Conservation (phyloP, 2,329 filamentous ascomycete genomes). For the Fusarium pseudonygamai region DNA sequence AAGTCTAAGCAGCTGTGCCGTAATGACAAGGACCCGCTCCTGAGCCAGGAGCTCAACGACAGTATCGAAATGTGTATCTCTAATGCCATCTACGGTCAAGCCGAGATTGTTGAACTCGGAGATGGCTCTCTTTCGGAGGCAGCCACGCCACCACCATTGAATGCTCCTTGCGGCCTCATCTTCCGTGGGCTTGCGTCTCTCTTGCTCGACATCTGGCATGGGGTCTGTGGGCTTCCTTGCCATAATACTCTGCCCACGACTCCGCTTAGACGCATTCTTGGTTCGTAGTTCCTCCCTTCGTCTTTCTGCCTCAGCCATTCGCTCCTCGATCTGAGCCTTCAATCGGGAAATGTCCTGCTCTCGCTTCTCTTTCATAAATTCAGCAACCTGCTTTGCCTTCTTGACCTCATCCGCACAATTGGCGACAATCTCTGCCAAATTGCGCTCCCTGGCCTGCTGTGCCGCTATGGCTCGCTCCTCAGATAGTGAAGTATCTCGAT, state of each 20-base stretch:
- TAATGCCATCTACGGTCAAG: slow-evolving; percentile 75
- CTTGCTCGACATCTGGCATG: slow-evolving; percentile 62
- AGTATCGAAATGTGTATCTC: slow-evolving; percentile 77
- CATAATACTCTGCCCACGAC: slow-evolving; percentile 62
- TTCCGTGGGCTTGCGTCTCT: slow-evolving; percentile 58
- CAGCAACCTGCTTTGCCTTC: slow-evolving; percentile 83
- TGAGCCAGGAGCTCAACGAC: slow-evolving; percentile 75
- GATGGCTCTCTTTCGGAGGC: slow-evolving; percentile 67
- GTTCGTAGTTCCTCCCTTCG: slow-evolving; percentile 72
- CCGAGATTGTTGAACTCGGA: slow-evolving; percentile 72
- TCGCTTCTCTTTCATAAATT: slow-evolving; percentile 82
- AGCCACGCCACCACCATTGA: slow-evolving; percentile 75
- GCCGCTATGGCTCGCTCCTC: slow-evolving; percentile 83
- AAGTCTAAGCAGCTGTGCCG: slow-evolving; percentile 73
- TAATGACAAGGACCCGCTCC: slow-evolving; percentile 71
- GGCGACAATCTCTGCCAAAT: slow-evolving; percentile 82
- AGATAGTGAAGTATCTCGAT: slow-evolving; percentile 70
- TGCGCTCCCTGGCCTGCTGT: slow-evolving; percentile 80
- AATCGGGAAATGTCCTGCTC: slow-evolving; percentile 77
- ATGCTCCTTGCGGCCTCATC: slow-evolving; percentile 73
- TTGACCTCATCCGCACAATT: slow-evolving; percentile 85
- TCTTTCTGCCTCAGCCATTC: slow-evolving; percentile 79
- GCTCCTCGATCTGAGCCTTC: slow-evolving; percentile 80
- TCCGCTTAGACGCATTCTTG: slow-evolving; percentile 62
- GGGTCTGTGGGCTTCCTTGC: slow-evolving; percentile 60